Evolutionary conservation across 2,329 filamentous ascomycete genomes (phyloP).

Genomic region (Boeremia exigua): DNA sequence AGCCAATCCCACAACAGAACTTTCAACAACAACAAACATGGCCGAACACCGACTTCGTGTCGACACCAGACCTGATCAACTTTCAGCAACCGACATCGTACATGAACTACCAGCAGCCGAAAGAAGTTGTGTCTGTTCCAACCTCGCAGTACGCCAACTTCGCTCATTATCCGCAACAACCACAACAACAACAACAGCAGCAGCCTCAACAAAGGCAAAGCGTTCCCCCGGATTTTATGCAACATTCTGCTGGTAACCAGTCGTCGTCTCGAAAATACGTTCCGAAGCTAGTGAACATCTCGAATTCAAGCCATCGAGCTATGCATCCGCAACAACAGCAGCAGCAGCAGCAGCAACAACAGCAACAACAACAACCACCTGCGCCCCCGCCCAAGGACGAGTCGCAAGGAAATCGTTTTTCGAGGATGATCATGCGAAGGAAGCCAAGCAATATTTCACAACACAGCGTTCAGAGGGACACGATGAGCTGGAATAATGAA

Average conservation of each 20-base stretch:
- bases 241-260: constrained; percentile 29
- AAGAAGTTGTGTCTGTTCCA: constrained; percentile 42
- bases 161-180: constrained; percentile 30
- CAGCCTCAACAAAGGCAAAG: constrained; percentile 37
- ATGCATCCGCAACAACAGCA: constrained; percentile 30
- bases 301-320: constrained; percentile 34
- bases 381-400: constrained; percentile 47
- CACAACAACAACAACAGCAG: no score
- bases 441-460: constrained; percentile 48
- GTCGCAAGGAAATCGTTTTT: constrained; percentile 42
- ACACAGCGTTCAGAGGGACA: constrained; percentile 42
- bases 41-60: constrained; percentile 45
- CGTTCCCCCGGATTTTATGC: constrained; percentile 44
- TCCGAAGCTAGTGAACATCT: constrained; percentile 46
- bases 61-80: constrained; percentile 42
- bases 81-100: constrained; percentile 41
- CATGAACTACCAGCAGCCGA: constrained; percentile 41
- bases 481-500: constrained; percentile 44
- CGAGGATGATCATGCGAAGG: constrained; percentile 43
- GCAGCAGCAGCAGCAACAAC: constrained; percentile 29
- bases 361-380: constrained; percentile 43
- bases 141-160: constrained; percentile 45
- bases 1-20: constrained; percentile 37
- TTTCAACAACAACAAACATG: constrained; percentile 42
- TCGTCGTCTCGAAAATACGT: constrained; percentile 39